phyloP scores from a whole-genome alignment of 306 rosid genomes.

The Ceratonia siliqua region DNA sequence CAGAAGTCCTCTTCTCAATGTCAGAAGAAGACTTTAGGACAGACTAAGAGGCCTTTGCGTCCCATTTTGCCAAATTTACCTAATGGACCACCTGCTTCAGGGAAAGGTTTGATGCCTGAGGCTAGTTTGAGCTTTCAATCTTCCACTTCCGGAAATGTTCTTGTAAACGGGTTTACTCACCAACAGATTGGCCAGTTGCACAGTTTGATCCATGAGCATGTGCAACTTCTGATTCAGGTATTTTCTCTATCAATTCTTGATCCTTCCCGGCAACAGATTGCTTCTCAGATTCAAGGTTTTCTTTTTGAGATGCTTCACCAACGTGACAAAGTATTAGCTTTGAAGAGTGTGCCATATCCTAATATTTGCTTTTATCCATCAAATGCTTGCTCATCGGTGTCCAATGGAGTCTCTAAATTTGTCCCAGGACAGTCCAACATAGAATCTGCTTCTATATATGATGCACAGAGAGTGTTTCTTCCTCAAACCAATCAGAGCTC shows the following conservation, averaged over 20 bases:
- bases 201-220: conserved; percentile 82
- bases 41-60: conserved; percentile 68
- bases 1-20: conserved; percentile 48
- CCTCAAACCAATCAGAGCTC: conserved; percentile 49
- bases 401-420: conserved; percentile 50
- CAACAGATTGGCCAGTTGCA: conserved; percentile 84
- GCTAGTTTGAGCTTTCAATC: conserved; percentile 41
- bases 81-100: conserved; percentile 47
- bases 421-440: conserved; percentile 36
- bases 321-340: conserved; percentile 57
- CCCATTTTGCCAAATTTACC: conserved; percentile 79
- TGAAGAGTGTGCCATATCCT: conserved; percentile 72
- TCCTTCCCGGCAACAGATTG: conserved; percentile 72
- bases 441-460: conserved; percentile 43
- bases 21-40: conserved; percentile 56
- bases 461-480: conserved; percentile 38
- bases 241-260: conserved; percentile 75
- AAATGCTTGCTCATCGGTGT: conserved; percentile 44
- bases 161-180: conserved; percentile 76
- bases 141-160: conserved; percentile 52
- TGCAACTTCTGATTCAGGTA: conserved; percentile 92
- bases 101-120: conserved; percentile 56
- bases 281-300: conserved; percentile 79
- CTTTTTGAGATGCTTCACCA: conserved; percentile 78
- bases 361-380: conserved; percentile 67